phyloP scores from a whole-genome alignment of 2,329 filamentous ascomycete species.

The Alternaria sp. region DNA sequence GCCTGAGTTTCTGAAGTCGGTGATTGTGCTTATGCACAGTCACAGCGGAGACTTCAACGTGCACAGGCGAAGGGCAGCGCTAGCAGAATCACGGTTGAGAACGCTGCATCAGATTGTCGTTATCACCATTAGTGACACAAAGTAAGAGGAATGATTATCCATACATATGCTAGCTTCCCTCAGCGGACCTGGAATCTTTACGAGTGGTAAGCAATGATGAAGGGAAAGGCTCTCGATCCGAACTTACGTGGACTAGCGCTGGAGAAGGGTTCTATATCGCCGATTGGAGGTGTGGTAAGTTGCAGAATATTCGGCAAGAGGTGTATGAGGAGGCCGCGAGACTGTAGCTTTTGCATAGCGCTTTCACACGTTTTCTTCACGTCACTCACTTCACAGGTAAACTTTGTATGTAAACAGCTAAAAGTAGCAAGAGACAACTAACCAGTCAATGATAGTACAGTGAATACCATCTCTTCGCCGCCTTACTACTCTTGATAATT shows the following conservation, averaged over 20 bases:
- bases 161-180: not conserved
- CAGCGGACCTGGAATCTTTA: conserved; percentile 5
- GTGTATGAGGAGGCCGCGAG: not conserved
- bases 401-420: not conserved
- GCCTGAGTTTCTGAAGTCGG: conserved; percentile 56
- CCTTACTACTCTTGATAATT: not conserved
- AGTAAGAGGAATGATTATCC: not conserved
- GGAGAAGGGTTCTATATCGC: not conserved
- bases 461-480: not conserved
- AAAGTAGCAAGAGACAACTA: not conserved
- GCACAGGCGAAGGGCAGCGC: not conserved
- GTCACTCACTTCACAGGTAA: not conserved
- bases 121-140: not conserved
- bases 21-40: not conserved
- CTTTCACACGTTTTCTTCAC: not conserved
- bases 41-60: not conserved
- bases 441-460: not conserved
- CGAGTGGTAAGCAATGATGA: not conserved
- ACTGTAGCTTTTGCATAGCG: not conserved
- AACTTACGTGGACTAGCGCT: not conserved
- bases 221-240: not conserved
- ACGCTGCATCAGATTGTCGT: not conserved
- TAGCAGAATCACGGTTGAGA: not conserved
- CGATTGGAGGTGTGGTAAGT: not conserved
- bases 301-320: not conserved